These are phyloP conservation scores for Dioscorea cayenensis DNA, from an alignment of 116 monocot genomes.

Conservation along the genomic window DNA sequence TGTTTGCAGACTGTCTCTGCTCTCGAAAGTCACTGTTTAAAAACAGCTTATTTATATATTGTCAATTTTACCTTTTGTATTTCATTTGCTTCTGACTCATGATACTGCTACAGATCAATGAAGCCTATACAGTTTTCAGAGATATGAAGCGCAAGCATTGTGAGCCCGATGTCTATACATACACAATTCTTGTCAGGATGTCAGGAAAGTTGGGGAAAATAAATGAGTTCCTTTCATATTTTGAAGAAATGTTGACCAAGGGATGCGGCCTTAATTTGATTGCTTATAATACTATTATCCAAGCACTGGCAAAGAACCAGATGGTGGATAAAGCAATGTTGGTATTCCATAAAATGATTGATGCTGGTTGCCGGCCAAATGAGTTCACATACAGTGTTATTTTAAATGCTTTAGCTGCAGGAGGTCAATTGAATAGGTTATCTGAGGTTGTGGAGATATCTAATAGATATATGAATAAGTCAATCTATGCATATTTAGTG, in stretches of 20 bases:
- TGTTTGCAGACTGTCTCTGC: too few species aligned
- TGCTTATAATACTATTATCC: slow-evolving; percentile 84
- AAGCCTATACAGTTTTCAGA: slow-evolving; percentile 57
- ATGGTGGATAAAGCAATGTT: slow-evolving; percentile 66
- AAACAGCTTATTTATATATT: too few species aligned
- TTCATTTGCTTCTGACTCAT: slow-evolving; percentile 15
- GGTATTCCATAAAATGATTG: slow-evolving; percentile 84
- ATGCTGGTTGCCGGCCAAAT: slow-evolving; percentile 72
- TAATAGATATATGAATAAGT: slow-evolving; percentile 57
- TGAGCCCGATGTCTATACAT: slow-evolving; percentile 81
- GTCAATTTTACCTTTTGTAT: too few species aligned
- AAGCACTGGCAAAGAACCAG: slow-evolving; percentile 73
- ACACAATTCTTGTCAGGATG: slow-evolving; percentile 91
- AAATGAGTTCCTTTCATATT: slow-evolving; percentile 50
- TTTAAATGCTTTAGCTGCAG: slow-evolving; percentile 53
- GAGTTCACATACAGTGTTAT: slow-evolving; percentile 78
- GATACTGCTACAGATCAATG: slow-evolving; percentile 49
- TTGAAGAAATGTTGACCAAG: slow-evolving; percentile 73
- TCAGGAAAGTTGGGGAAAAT: slow-evolving; percentile 61
- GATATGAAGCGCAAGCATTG: slow-evolving; percentile 85
- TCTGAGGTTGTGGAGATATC: slow-evolving; percentile 68
- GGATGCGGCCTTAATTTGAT: slow-evolving; percentile 56
- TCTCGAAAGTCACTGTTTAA: too few species aligned
- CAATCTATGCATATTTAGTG: slow-evolving; percentile 68
- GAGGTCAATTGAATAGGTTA: slow-evolving; percentile 52